Percentiles rank a stretch among this genome's conserved stretches.
Conservation (phyloP, 1,284 basidiomycete genomes). For the Naganishia cerealis region DNA sequence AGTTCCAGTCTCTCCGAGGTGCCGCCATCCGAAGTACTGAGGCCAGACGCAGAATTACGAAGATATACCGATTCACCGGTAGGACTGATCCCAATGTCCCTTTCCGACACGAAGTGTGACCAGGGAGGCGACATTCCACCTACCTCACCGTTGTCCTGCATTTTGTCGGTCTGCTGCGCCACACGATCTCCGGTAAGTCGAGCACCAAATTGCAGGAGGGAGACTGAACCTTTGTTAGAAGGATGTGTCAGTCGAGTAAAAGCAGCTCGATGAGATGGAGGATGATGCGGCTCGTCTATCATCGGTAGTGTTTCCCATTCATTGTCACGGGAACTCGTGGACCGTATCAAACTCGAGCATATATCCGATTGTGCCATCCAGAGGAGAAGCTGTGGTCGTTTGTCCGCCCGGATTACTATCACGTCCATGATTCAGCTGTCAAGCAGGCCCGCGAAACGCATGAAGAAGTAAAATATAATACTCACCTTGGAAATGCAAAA, state of each 20-base stretch:
- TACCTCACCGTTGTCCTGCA: neutral
- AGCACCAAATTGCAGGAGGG: conserved; percentile 20
- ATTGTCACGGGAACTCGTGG: neutral
- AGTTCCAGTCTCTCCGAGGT: neutral
- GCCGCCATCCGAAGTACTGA: conserved; percentile 4
- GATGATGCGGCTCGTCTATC: neutral
- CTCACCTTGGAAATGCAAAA: conserved; percentile 23
- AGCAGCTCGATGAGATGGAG: neutral
- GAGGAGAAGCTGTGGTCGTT: neutral
- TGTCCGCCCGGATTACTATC: conserved; percentile 5
- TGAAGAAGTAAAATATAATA: neutral
- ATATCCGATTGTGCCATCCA: conserved; percentile 4
- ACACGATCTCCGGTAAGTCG: conserved; percentile 27
- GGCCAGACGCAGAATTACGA: conserved; percentile 6
- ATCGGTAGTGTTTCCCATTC: conserved; percentile 21
- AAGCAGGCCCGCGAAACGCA: neutral
- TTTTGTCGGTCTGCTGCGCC: neutral
- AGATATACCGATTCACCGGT: conserved; percentile 23
- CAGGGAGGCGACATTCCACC: neutral
- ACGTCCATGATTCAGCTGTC: neutral
- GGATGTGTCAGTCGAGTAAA: conserved; percentile 11
- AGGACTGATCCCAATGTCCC: conserved; percentile 16
- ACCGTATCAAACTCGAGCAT: neutral
- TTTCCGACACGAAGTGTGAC: conserved; percentile 17
- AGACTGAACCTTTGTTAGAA: conserved; percentile 21